Evolutionary conservation across 345 rosid genomes (phyloP), one percentile per base, ranked within the genome.

Genomic region (Abelmoschus esculentus): DNA sequence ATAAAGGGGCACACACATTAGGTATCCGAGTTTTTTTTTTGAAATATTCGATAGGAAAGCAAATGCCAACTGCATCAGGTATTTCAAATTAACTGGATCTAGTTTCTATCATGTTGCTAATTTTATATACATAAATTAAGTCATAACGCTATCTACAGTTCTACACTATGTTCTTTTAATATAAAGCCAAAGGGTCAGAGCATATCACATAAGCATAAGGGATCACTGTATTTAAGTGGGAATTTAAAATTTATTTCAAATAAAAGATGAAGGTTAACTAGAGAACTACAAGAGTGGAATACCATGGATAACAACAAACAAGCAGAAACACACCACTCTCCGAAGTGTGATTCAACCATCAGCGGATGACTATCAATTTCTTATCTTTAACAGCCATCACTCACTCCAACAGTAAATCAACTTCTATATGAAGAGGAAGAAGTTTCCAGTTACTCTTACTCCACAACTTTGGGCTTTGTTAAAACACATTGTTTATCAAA

Each of bases 361-460:
- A 36, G 36, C 40, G 40, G 44, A 11, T 40, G 44, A 40, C 44
- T 7, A 53, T 53, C 57, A 53, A 53, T 7, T 61, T 36, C 26
- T 17, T 9, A 7, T 7, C 66, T 34, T n/a, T 36, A 13, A 0
- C 57, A 46, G 7, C 3, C 32, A 26, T 47, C 1, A 36, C 17
- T 47, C 1, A 36, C 10, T 47, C 15, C n/a, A 28, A 0, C 22
- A 49, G 14, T 28, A 49, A 66, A 10, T 61, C 29, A 61, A 17
- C 66, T 36, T 61, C 26, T 61, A 34, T 40, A 61, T 61, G 26
- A 61, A 61, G 47, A n/a, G 66, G 36, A 32, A 60, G 66, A 64
- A 52, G 28, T 10, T 22, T 42, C 32, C 53, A 40, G 17, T 42
- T 38, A 11, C 11, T 64, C 22, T 42, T 38, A 11, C 11, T 64